phyloP scores from a whole-genome alignment of 2,329 filamentous ascomycete genomes.

The Beauveria sp. region DNA sequence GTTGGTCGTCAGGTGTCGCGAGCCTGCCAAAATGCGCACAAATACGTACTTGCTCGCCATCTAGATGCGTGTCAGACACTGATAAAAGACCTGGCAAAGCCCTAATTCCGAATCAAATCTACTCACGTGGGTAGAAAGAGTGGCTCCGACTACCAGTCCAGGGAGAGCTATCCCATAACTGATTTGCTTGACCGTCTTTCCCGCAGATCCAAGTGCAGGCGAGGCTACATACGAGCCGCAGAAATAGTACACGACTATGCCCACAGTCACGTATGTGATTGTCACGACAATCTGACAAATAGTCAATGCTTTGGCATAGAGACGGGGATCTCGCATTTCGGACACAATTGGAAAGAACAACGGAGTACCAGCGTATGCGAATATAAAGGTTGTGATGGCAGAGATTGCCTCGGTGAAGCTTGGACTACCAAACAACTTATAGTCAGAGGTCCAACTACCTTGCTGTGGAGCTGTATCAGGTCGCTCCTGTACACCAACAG shows the following conservation, averaged over 20 bases:
- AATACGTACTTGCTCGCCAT: not conserved
- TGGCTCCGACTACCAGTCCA: constrained; percentile 14
- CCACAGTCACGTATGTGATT: constrained; percentile 26
- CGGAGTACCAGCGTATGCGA: constrained; percentile 9
- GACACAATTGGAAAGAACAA: not conserved
- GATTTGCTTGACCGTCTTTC: constrained; percentile 33
- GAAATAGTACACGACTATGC: constrained; percentile 36
- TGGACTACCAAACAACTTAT: constrained; percentile 22
- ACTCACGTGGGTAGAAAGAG: not conserved
- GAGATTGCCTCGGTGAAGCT: constrained; percentile 23
- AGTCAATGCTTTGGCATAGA: not conserved
- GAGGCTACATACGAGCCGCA: constrained; percentile 39
- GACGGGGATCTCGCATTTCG: not conserved
- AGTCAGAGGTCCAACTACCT: constrained; percentile 21
- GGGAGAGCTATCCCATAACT: constrained; percentile 33
- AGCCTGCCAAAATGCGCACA: not conserved
- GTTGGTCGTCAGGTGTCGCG: not conserved
- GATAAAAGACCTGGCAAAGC: not conserved
- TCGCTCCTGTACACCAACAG: not conserved
- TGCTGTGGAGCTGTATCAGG: not conserved
- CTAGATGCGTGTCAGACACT: not conserved
- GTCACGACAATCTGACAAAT: constrained; percentile 8
- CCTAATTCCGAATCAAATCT: too few relatives aligned
- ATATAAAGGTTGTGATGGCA: constrained; percentile 24
- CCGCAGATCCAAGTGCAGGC: constrained; percentile 39